Evolutionary conservation across 208 protist species (phyloP).

Genomic region (Angomonas ambiguus): DNA sequence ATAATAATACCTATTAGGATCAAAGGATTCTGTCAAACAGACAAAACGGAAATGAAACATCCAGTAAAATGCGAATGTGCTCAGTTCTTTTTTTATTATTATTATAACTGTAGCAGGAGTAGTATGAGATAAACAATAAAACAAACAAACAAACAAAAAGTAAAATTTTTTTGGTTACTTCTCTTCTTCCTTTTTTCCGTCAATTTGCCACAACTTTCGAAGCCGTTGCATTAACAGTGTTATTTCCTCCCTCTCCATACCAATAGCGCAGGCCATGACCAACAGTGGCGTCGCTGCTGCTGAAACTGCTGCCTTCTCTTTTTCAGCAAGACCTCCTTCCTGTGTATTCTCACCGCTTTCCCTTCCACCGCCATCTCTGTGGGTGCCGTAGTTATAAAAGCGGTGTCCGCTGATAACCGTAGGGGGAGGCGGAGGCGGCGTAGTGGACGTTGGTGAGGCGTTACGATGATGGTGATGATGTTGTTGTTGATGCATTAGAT

Average conservation of each 20-base stretch:
- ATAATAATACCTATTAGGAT: no score
- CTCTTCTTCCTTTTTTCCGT: background rate
- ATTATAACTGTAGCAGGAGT: background rate
- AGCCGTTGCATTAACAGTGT: conserved; percentile 32
- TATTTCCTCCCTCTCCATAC: conserved; percentile 46
- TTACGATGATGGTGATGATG: no score
- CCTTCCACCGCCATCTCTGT: conserved; percentile 47
- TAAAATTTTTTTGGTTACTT: no score
- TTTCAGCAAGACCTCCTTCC: no score
- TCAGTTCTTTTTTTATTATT: background rate
- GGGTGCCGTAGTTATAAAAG: conserved; percentile 65
- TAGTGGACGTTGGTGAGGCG: no score
- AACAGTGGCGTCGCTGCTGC: conserved; percentile 34
- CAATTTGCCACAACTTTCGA: conserved; percentile 38
- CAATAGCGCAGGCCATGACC: conserved; percentile 65
- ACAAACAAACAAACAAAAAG: no score
- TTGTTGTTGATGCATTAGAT: background rate
- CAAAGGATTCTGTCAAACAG: no score
- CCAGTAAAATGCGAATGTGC: background rate
- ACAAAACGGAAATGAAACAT: background rate
- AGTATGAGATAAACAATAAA: no score
- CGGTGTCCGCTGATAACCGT: conserved; percentile 35
- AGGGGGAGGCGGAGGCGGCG: conserved; percentile 11
- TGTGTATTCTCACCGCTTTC: no score
- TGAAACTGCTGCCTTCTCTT: background rate